Evolutionary conservation across 2,329 filamentous ascomycete genomes (phyloP).

Genomic region (Alternaria rosae): DNA sequence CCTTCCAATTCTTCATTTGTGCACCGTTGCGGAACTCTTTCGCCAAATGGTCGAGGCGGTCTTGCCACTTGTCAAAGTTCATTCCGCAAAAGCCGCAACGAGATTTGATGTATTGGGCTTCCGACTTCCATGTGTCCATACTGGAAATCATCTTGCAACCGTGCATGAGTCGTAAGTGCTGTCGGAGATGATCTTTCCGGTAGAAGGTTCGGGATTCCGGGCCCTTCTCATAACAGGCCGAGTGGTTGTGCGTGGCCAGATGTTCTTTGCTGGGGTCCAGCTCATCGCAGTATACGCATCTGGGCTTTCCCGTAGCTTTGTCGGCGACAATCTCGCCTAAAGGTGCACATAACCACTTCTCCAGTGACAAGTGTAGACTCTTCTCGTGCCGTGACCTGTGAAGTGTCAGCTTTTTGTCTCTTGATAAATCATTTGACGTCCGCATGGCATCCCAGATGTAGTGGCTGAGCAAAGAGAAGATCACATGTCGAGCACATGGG

Average conservation of each 20-base stretch:
- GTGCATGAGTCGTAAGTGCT: slow-evolving; percentile 68
- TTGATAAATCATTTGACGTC: background rate
- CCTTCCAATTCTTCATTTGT: slow-evolving; percentile 63
- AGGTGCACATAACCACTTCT: slow-evolving; percentile 64
- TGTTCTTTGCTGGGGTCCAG: slow-evolving; percentile 63
- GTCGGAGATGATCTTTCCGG: slow-evolving; percentile 68
- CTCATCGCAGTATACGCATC: slow-evolving; percentile 67
- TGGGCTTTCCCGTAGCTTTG: slow-evolving; percentile 62
- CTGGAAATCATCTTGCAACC: slow-evolving; percentile 65
- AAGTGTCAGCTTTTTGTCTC: slow-evolving; percentile 14
- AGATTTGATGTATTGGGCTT: slow-evolving; percentile 61
- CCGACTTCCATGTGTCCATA: slow-evolving; percentile 71
- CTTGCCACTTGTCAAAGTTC: slow-evolving; percentile 59
- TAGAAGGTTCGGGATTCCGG: slow-evolving; percentile 69
- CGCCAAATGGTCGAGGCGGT: slow-evolving; percentile 61
- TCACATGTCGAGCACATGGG: background rate
- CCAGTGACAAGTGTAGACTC: slow-evolving; percentile 48
- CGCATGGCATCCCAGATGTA: background rate
- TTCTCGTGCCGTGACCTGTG: slow-evolving; percentile 52
- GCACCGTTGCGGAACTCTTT: slow-evolving; percentile 63
- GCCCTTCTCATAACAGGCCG: slow-evolving; percentile 71
- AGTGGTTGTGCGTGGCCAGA: slow-evolving; percentile 66
- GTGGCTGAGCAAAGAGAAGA: background rate
- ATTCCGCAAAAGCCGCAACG: slow-evolving; percentile 63
- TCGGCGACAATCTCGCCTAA: slow-evolving; percentile 64